phyloP scores from a whole-genome alignment of 306 rosid genomes.

The Sesbania bispinosa region DNA sequence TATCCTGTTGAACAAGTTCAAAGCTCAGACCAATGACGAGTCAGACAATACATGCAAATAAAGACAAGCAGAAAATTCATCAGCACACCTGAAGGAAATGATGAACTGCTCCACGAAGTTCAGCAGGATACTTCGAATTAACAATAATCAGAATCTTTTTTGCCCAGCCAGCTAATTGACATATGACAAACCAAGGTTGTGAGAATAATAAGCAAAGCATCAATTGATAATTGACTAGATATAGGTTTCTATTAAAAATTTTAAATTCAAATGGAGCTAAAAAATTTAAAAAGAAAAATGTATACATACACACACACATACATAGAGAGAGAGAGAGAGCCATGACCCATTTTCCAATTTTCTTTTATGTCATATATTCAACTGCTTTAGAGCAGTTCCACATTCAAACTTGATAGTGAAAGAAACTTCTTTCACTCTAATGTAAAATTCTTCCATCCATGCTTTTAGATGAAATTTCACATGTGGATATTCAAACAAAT shows the following conservation, averaged over 20 bases:
- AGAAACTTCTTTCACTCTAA: not conserved
- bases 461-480: not conserved
- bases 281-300: too few species aligned
- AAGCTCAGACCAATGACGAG: constrained; percentile 20
- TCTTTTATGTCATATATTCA: not conserved
- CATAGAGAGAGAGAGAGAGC: not conserved
- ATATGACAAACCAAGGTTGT: constrained; percentile 23
- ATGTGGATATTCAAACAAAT: not conserved
- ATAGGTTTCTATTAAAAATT: not conserved
- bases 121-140: constrained; percentile 70
- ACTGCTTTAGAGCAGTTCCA: not conserved
- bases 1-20: constrained; percentile 46
- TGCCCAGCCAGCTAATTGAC: constrained; percentile 64
- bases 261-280: not conserved
- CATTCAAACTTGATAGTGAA: not conserved
- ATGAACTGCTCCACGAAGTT: constrained; percentile 61
- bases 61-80: not conserved
- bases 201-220: constrained; percentile 24
- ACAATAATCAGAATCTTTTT: constrained; percentile 58
- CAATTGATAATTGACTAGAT: constrained; percentile 1
- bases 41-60: not conserved
- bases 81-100: constrained; percentile 68
- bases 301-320: not conserved
- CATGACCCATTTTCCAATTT: not conserved
- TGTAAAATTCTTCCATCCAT: not conserved